Evolutionary conservation across 176 grass and related monocot genomes (phyloP), one percentile per base, ranked within the genome.

Genomic region (Elymus sibiricus): DNA sequence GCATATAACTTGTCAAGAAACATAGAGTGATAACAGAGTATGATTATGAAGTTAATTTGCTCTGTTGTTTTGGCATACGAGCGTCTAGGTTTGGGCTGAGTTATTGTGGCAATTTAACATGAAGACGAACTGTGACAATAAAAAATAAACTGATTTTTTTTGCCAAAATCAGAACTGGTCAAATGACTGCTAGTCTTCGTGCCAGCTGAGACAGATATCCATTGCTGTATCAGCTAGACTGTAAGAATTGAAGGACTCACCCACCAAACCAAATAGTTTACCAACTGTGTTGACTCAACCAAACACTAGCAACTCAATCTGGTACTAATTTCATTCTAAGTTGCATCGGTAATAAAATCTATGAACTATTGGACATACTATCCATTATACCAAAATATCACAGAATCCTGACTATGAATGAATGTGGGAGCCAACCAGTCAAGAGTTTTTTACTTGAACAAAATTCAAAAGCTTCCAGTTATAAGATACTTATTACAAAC

Each of bases 301-400:
- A 44, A 43, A 66, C 66, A 85, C 62, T 10, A 12, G 7, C 83
- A 78, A 29, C 49, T 49, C 64, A 77, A 69, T 70, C 22, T 90
- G 49, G 12, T 21, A 34, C 24, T 24, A 70, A 9, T 71, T 56
- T 53, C 73, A 53, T 10, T 55, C 40, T 90, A 76, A 6, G 51
- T 82, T 40, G 19, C 42, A 42, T 17, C 9, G 2, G 39, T 10
- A 70, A 29, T 40, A 15, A 70, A 8, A 83, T 58, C 8, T 26
- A 78, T 32, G 25, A 28, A 15, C 40, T 72, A 55, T 5, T 24
- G 9, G 47, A 39, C 0, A 13, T 55, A 14, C 5, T 43, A 64
- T 59, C 42, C 2, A 19, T 28, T 19, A 1, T 66, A 60, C 17
- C 16, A 53, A 82, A n/a, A 77, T 75, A 68, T 68, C 17, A 51